Percentiles rank a stretch among this genome's conserved stretches.
Conservation (phyloP, 352 stramenopile species). For the Globisporangium heterothallicum region DNA sequence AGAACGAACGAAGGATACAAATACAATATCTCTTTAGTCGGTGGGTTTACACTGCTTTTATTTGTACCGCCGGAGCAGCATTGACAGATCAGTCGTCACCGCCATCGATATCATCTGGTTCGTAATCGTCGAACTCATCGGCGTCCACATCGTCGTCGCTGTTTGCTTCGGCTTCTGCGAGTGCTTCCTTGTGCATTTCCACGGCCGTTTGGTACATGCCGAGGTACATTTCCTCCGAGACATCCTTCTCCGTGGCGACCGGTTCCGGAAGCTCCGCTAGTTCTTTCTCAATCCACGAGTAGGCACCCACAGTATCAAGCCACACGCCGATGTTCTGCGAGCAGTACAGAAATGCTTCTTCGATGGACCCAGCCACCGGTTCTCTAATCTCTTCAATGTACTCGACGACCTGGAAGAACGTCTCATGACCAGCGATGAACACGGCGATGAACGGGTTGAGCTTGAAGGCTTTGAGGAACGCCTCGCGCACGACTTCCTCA, state of each 20-base stretch:
- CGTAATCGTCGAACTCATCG: conserved; percentile 44
- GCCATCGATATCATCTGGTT: conserved; percentile 49
- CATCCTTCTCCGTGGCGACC: conserved; percentile 45
- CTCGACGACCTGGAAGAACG: conserved; percentile 76
- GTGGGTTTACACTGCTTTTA: background rate
- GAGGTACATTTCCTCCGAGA: conserved; percentile 75
- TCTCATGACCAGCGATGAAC: conserved; percentile 71
- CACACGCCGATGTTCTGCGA: conserved; percentile 79
- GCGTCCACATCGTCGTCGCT: conserved; percentile 33
- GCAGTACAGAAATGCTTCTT: conserved; percentile 80
- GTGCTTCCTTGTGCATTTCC: conserved; percentile 79
- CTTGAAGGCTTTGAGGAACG: conserved; percentile 60
- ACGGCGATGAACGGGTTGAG: conserved; percentile 84
- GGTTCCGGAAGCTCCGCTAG: conserved; percentile 43
- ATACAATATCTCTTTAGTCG: conserved; percentile 7
- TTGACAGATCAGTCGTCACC: conserved; percentile 30
- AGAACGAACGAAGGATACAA: conserved; percentile 10
- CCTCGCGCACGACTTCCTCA: conserved; percentile 66
- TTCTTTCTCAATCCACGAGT: conserved; percentile 83
- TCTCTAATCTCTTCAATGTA: conserved; percentile 82
- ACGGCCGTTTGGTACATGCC: conserved; percentile 85
- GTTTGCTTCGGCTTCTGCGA: conserved; percentile 25
- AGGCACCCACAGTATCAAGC: conserved; percentile 76
- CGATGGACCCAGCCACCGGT: conserved; percentile 61
- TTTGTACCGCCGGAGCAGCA: conserved; percentile 1